Percentiles rank a stretch among this genome's conserved stretches.
Evolutionary conservation across 345 rosid species (phyloP).

Genomic region (Arabidopsis suecica): DNA sequence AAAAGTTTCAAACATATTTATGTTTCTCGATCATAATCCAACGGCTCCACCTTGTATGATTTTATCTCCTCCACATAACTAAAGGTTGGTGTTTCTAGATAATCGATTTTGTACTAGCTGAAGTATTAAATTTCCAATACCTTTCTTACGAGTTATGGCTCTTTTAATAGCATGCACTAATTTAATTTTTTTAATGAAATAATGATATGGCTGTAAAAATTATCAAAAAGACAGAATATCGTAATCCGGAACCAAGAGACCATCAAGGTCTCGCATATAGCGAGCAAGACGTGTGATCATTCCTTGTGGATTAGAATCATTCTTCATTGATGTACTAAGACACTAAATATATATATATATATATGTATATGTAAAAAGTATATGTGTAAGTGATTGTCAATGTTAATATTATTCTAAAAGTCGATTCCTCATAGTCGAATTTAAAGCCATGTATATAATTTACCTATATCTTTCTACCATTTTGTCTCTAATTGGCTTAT

Average conservation of each 20-base stretch:
- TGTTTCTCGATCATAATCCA: conserved; percentile 38
- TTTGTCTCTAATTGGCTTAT: not conserved
- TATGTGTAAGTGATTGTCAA: conserved; percentile 11
- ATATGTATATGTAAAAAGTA: not conserved
- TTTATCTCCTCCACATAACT: conserved; percentile 32
- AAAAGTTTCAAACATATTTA: conserved; percentile 39
- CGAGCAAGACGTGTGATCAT: conserved; percentile 18
- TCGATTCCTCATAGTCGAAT: conserved; percentile 25
- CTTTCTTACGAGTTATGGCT: not conserved
- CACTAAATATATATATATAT: not conserved
- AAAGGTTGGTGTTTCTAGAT: conserved; percentile 27
- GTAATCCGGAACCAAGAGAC: conserved; percentile 30
- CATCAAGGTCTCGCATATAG: conserved; percentile 34
- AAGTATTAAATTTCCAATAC: not conserved
- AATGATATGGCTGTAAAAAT: conserved; percentile 4
- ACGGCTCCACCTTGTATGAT: conserved; percentile 38
- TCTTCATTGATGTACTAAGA: conserved; percentile 23
- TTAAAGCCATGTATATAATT: conserved; percentile 32
- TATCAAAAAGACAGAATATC: not conserved
- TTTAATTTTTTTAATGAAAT: not conserved
- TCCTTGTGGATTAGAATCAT: conserved; percentile 27
- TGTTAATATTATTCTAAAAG: conserved; percentile 25
- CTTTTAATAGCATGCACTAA: not conserved
- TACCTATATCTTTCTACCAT: not conserved
- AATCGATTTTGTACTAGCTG: not conserved